Evolutionary conservation across 73 alveolate genomes (phyloP).

Genomic region (Breviolum minutum): DNA sequence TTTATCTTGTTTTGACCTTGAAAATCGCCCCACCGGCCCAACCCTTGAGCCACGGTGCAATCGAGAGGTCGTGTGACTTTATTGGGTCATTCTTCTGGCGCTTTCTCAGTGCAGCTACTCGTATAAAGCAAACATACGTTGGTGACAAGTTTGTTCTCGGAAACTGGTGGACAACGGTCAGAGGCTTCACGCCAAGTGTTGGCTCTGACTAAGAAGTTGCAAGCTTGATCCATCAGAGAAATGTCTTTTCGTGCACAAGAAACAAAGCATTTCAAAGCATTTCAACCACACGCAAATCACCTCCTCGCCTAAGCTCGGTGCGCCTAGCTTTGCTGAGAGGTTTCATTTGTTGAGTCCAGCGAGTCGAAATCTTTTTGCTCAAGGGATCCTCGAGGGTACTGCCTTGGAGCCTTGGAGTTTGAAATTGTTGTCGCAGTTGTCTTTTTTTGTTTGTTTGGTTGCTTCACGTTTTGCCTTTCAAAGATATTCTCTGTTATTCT

Average conservation of each 20-base stretch:
- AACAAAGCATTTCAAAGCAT: not conserved
- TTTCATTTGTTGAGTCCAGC: conserved; percentile 85
- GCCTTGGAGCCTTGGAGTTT: conserved; percentile 13
- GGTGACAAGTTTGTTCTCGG: not conserved
- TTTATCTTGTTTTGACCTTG: too few species aligned
- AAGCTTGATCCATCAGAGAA: not conserved
- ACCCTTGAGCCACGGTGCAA: too few species aligned
- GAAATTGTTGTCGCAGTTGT: not conserved
- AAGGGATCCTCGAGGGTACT: conserved; percentile 68
- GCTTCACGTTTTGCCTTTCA: too few species aligned
- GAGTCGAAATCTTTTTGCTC: conserved; percentile 63
- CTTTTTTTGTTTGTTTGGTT: not conserved
- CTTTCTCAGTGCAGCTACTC: conserved; percentile 61
- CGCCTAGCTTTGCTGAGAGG: not conserved
- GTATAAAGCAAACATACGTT: not conserved
- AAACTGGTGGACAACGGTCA: not conserved
- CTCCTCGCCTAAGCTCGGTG: not conserved
- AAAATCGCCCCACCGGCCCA: too few species aligned
- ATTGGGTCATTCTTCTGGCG: conserved; percentile 69
- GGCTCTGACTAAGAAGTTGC: not conserved
- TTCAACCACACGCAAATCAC: not conserved
- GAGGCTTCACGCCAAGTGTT: not conserved
- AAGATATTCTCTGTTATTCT: too few species aligned
- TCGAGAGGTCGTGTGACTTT: conserved; percentile 50
- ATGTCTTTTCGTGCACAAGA: not conserved